Conservation (phyloP, 192 early-diverging fungal species). For the Backusella macrospora region DNA sequence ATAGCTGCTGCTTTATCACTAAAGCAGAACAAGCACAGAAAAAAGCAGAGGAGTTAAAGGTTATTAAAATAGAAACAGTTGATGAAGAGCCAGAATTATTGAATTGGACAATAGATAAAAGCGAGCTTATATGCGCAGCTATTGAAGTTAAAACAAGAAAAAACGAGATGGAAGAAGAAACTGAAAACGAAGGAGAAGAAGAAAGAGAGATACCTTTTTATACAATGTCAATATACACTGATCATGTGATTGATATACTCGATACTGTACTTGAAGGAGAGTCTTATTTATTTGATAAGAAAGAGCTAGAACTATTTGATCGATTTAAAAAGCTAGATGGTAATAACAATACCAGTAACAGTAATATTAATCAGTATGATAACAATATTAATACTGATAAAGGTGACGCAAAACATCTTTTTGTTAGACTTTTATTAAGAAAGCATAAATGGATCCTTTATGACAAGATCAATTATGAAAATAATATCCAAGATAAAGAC, state of each 20-base stretch:
- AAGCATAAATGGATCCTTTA: slow-evolving; percentile 44
- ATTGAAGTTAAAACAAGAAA: not conserved
- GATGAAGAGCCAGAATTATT: not conserved
- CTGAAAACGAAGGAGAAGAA: not conserved
- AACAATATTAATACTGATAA: not conserved
- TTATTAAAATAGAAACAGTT: not conserved
- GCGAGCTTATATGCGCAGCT: not conserved
- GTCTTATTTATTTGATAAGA: slow-evolving; percentile 42
- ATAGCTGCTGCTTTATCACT: not conserved
- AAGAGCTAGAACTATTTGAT: slow-evolving; percentile 42
- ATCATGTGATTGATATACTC: slow-evolving; percentile 42
- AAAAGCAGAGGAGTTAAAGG: not conserved
- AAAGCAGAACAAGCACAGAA: not conserved
- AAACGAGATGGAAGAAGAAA: not conserved
- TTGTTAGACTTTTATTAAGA: slow-evolving; percentile 45
- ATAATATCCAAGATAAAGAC: slow-evolving; percentile 14
- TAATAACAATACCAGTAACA: not conserved
- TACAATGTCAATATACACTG: slow-evolving; percentile 43
- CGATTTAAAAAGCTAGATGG: slow-evolving; percentile 38
- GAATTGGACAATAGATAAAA: not conserved
- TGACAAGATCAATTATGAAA: slow-evolving; percentile 30
- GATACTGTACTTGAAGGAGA: slow-evolving; percentile 48
- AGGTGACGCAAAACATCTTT: slow-evolving; percentile 43
- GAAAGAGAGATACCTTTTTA: not conserved
- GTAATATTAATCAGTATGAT: not conserved